These are phyloP conservation scores for Starmera caribaea DNA, from an alignment of 805 yeast species.

Conservation along the genomic window DNA sequence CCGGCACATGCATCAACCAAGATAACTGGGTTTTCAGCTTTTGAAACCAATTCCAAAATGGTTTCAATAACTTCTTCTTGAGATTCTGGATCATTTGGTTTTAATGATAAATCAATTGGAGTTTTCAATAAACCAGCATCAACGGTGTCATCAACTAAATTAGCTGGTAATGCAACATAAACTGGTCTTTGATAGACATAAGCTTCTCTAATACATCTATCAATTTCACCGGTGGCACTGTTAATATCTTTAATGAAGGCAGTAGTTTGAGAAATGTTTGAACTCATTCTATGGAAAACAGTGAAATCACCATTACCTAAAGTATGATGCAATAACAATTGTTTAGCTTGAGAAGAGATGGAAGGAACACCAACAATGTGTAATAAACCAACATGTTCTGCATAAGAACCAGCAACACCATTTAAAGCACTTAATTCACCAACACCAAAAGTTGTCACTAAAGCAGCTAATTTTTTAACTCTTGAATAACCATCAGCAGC, in stretches of 20 bases:
- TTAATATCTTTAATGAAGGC: conserved; percentile 53
- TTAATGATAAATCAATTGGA: conserved; percentile 53
- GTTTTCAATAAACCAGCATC: conserved; percentile 47
- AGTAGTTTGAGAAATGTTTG: conserved; percentile 58
- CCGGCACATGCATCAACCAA: conserved; percentile 84
- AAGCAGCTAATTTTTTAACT: conserved; percentile 63
- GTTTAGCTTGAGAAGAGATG: conserved; percentile 59
- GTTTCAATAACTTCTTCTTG: conserved; percentile 53
- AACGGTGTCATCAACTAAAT: conserved; percentile 59
- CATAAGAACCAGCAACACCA: conserved; percentile 83
- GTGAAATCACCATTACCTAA: conserved; percentile 77
- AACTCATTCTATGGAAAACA: conserved; percentile 72
- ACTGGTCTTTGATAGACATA: conserved; percentile 70
- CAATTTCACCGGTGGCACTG: conserved; percentile 63
- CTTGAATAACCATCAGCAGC: conserved; percentile 88
- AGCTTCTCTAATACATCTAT: conserved; percentile 65
- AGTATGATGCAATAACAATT: conserved; percentile 71
- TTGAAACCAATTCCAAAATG: conserved; percentile 40
- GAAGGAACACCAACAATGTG: conserved; percentile 88
- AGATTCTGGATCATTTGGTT: conserved; percentile 49
- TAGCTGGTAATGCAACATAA: conserved; percentile 75
- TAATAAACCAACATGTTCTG: conserved; percentile 80
- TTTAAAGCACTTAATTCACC: conserved; percentile 81
- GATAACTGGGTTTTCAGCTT: conserved; percentile 62
- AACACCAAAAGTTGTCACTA: conserved; percentile 84